These are phyloP conservation scores for Inga leiocalycina DNA, from an alignment of 306 rosid species.

Conservation along the genomic window DNA sequence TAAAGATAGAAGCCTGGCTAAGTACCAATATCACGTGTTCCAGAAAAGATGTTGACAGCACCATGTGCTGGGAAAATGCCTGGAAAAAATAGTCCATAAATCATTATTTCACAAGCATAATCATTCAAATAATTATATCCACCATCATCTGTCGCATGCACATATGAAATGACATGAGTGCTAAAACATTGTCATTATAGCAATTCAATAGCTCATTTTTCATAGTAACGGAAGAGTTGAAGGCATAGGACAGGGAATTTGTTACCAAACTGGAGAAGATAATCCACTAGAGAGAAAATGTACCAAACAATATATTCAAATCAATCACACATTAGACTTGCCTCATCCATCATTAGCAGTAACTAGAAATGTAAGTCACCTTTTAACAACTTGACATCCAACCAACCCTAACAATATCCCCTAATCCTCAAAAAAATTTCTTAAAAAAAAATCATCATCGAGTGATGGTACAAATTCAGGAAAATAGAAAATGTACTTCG, in stretches of 20 bases:
- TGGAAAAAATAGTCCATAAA: slow-evolving; percentile 38
- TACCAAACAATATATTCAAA: background rate
- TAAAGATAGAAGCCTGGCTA: slow-evolving; percentile 64
- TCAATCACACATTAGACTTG: background rate
- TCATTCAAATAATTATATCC: slow-evolving; percentile 8
- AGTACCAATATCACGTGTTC: slow-evolving; percentile 82
- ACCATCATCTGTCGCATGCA: background rate
- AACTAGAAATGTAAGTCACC: background rate
- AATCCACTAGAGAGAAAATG: background rate
- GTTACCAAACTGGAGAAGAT: background rate
- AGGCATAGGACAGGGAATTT: background rate
- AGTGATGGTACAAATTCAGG: background rate
- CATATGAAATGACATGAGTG: background rate
- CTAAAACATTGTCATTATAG: background rate
- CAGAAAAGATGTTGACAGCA: slow-evolving; percentile 76
- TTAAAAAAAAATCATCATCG: background rate
- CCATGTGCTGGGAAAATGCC: slow-evolving; percentile 94
- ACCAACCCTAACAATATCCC: background rate
- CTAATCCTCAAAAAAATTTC: background rate
- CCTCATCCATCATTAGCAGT: background rate
- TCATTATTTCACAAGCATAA: slow-evolving; percentile 1
- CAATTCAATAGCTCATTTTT: background rate
- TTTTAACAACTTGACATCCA: background rate
- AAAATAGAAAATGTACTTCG: background rate
- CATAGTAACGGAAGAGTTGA: background rate